phyloP scores from a whole-genome alignment of 768 basidiomycete species.

The Phlebiopsis flavidoalba region DNA sequence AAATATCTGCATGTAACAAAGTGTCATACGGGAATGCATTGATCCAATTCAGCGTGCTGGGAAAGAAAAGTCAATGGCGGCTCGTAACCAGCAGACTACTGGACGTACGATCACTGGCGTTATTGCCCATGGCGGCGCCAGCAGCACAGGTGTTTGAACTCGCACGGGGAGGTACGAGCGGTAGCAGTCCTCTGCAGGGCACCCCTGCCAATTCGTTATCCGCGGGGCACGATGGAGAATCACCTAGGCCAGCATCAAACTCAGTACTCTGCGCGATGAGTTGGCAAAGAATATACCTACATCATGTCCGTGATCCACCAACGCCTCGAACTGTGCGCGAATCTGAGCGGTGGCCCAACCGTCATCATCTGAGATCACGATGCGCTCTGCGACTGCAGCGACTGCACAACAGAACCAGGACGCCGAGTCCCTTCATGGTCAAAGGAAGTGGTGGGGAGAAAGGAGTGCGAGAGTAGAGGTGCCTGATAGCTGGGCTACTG shows the following conservation, averaged over 20 bases:
- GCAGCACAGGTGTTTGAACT: constrained; percentile 38
- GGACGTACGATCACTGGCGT: constrained; percentile 34
- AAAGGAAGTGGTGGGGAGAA: too few relatives aligned
- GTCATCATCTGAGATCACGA: constrained; percentile 30
- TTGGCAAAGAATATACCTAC: constrained; percentile 20
- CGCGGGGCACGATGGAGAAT: constrained; percentile 44
- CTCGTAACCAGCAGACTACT: background rate
- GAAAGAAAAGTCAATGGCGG: background rate
- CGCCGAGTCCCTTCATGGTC: too few relatives aligned
- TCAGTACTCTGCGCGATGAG: background rate
- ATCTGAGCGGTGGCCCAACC: constrained; percentile 45
- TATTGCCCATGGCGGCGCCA: constrained; percentile 38
- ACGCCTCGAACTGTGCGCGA: constrained; percentile 35
- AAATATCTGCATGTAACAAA: background rate
- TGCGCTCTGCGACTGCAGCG: constrained; percentile 13
- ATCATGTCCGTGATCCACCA: constrained; percentile 33
- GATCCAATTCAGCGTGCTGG: constrained; percentile 39
- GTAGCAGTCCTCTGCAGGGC: constrained; percentile 32
- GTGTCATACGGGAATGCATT: constrained; percentile 34
- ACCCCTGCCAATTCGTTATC: constrained; percentile 41
- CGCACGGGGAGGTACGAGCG: constrained; percentile 29
- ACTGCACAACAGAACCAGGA: too few relatives aligned
- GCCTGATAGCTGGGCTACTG: too few relatives aligned
- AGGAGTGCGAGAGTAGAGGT: too few relatives aligned
- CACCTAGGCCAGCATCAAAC: constrained; percentile 23